These are phyloP conservation scores for Pestalotiopsis sp. DNA, from an alignment of 2,329 filamentous ascomycete genomes.

Conservation along the genomic window DNA sequence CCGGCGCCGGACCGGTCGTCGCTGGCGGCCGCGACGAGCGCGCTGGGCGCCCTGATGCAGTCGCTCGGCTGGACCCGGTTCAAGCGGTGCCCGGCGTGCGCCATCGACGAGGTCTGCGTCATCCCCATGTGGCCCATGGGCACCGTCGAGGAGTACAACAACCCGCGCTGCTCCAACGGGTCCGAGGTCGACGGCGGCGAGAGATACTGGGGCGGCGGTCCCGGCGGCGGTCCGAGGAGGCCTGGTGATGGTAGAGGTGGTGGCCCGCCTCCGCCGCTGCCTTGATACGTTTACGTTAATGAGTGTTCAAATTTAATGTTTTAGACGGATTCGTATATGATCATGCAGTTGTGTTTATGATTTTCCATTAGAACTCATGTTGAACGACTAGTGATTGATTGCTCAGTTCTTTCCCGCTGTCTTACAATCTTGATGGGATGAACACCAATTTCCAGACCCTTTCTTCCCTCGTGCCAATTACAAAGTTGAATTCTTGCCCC, in stretches of 20 bases:
- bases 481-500: too few species aligned
- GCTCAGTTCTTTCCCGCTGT: too few species aligned
- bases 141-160: conserved; percentile 19
- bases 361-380: not conserved
- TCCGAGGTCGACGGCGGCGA: conserved; percentile 13
- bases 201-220: conserved; percentile 17
- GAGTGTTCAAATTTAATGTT: not conserved
- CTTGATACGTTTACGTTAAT: not conserved
- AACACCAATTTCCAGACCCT: too few species aligned
- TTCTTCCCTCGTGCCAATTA: not conserved
- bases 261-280: conserved; percentile 4
- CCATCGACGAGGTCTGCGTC: conserved; percentile 21
- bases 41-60: conserved; percentile 16
- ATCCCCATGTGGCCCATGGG: conserved; percentile 25
- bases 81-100: conserved; percentile 22
- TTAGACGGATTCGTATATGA: not conserved
- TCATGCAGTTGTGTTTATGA: not conserved
- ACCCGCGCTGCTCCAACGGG: conserved; percentile 21
- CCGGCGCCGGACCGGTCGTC: conserved; percentile 11
- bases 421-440: too few species aligned
- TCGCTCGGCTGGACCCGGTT: conserved; percentile 21
- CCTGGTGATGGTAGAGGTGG: not conserved
- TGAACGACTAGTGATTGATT: too few species aligned
- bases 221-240: not conserved
- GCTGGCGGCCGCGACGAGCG: conserved; percentile 7